phyloP scores from a whole-genome alignment of 2,329 filamentous ascomycete genomes.

The Colletotrichum brevisporum region DNA sequence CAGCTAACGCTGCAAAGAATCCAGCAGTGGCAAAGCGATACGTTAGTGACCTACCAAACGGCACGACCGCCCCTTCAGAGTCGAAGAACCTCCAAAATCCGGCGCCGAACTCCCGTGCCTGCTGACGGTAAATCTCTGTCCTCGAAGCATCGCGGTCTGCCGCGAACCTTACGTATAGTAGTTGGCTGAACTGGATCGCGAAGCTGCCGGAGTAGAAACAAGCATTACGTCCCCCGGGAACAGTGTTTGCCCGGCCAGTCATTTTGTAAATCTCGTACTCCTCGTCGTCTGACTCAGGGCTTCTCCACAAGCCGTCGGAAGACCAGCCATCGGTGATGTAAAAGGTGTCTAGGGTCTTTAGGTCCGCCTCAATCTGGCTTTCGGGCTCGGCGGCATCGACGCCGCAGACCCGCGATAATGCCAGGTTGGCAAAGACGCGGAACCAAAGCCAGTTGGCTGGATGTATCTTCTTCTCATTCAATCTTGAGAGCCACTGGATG shows the following conservation, averaged over 20 bases:
- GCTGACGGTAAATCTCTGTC: constrained; percentile 52
- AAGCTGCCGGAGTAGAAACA: constrained; percentile 70
- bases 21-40: constrained; percentile 66
- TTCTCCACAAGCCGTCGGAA: constrained; percentile 60
- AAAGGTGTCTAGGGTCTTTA: constrained; percentile 60
- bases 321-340: constrained; percentile 62
- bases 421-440: constrained; percentile 63
- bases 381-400: constrained; percentile 51
- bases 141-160: constrained; percentile 56
- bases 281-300: constrained; percentile 36
- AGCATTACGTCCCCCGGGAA: constrained; percentile 53
- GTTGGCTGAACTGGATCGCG: constrained; percentile 65
- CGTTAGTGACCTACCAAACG: constrained; percentile 65
- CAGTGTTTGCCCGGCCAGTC: constrained; percentile 37
- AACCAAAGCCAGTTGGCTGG: constrained; percentile 68
- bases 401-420: constrained; percentile 57
- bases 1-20: constrained; percentile 62
- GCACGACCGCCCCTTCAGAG: constrained; percentile 62
- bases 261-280: constrained; percentile 39
- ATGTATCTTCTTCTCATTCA: constrained; percentile 62
- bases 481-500: constrained; percentile 55
- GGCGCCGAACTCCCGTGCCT: constrained; percentile 57
- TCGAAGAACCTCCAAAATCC: constrained; percentile 65
- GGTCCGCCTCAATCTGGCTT: constrained; percentile 56
- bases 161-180: constrained; percentile 61